Conservation (phyloP, 768 basidiomycete genomes). For the Clitopilus passeckerianus region DNA sequence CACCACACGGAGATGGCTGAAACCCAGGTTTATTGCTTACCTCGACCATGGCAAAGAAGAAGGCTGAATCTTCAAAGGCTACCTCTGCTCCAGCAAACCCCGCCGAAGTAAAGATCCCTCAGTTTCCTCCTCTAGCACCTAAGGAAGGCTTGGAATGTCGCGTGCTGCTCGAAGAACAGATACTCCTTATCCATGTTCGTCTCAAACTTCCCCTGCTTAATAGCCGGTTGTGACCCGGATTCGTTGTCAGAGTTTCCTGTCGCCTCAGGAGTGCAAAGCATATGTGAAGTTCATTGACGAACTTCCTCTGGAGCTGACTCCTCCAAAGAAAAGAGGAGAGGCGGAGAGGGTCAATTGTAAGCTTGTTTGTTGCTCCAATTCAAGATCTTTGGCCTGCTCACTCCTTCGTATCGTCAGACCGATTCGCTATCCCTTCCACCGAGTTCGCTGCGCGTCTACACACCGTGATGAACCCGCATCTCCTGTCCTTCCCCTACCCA, state of each 20-base stretch:
- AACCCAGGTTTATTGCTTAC: neutral
- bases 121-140: conserved; percentile 1
- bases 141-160: conserved; percentile 44
- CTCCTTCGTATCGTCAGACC: conserved; percentile 31
- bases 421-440: conserved; percentile 53
- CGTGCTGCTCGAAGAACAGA: conserved; percentile 57
- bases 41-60: conserved; percentile 19
- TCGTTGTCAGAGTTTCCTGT: conserved; percentile 43
- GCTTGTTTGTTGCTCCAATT: conserved; percentile 9
- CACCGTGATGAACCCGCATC: conserved; percentile 45
- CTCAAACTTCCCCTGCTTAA: neutral
- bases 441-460: conserved; percentile 55
- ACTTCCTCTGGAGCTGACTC: conserved; percentile 59
- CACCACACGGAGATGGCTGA: no score
- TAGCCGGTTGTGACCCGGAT: neutral
- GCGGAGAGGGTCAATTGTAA: conserved; percentile 67
- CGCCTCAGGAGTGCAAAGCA: conserved; percentile 55
- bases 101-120: neutral
- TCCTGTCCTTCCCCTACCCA: conserved; percentile 48
- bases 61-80: conserved; percentile 5
- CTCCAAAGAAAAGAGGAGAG: conserved; percentile 69
- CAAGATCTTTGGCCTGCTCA: neutral
- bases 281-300: conserved; percentile 56
- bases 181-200: conserved; percentile 55
- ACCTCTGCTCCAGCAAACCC: neutral